Conservation (phyloP, 805 yeast species). For the Komagataella ulmi region DNA sequence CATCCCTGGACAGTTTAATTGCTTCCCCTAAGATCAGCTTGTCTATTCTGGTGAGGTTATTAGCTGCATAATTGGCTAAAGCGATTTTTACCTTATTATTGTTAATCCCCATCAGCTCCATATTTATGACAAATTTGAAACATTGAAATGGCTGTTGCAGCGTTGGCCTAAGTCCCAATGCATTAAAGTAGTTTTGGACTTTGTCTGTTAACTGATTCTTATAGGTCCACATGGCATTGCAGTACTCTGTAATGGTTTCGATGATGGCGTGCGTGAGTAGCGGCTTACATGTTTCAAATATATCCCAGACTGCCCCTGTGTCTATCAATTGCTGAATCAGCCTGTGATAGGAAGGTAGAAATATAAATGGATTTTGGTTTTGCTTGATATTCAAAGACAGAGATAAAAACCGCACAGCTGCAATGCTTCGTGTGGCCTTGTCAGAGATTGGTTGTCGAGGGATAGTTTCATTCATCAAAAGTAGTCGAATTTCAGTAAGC, state of each 20-base stretch:
- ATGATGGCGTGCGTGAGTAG: conserved; percentile 18
- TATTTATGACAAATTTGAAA: conserved; percentile 7
- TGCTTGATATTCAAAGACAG: conserved; percentile 17
- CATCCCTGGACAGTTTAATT: neutral
- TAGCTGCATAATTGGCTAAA: neutral
- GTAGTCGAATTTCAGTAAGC: conserved; percentile 9
- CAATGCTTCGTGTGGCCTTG: conserved; percentile 14
- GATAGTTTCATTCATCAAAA: conserved; percentile 6
- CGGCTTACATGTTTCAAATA: conserved; percentile 11
- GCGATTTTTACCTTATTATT: conserved; percentile 3
- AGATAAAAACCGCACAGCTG: conserved; percentile 17
- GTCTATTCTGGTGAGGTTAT: neutral
- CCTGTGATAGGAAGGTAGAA: conserved; percentile 21
- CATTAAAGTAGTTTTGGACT: conserved; percentile 11
- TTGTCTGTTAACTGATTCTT: conserved; percentile 7
- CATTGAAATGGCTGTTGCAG: conserved; percentile 10
- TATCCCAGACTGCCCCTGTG: conserved; percentile 19
- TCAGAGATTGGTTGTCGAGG: conserved; percentile 6
- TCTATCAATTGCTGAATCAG: conserved; percentile 27
- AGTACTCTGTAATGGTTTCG: conserved; percentile 29
- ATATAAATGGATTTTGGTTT: conserved; percentile 22
- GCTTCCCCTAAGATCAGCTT: neutral
- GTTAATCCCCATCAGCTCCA: conserved; percentile 3
- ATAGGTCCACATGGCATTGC: conserved; percentile 31
- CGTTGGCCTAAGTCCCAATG: conserved; percentile 18